A percentile compares a stretch with the other conserved stretches of the same genome.
These are phyloP conservation scores for Exserohilum rostratum DNA, from an alignment of 2,329 filamentous ascomycete genomes.

Conservation along the genomic window DNA sequence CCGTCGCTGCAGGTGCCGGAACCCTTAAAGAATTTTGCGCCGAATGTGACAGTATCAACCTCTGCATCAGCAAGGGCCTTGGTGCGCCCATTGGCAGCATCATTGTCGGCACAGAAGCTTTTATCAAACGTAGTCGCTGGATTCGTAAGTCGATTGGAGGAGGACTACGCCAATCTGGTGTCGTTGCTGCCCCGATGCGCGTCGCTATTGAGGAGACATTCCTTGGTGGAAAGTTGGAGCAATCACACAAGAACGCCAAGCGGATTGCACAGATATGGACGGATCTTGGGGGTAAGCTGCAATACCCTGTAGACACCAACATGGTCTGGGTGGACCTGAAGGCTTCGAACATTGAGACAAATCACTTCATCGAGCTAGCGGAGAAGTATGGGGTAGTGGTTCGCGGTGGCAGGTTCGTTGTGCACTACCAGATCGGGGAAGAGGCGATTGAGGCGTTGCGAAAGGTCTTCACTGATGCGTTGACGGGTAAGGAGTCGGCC, in stretches of 20 bases:
- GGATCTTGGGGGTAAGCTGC: constrained; percentile 69
- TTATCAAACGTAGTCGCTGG: constrained; percentile 73
- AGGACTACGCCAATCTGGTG: constrained; percentile 75
- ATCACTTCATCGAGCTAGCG: constrained; percentile 61
- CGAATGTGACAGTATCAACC: constrained; percentile 74
- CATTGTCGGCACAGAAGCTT: constrained; percentile 63
- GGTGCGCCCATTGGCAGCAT: constrained; percentile 82
- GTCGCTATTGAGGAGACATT: constrained; percentile 84
- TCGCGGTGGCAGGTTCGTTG: constrained; percentile 65
- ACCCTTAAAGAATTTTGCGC: constrained; percentile 69
- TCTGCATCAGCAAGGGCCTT: constrained; percentile 83
- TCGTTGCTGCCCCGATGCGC: constrained; percentile 75
- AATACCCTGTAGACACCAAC: constrained; percentile 80
- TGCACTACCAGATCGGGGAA: constrained; percentile 75
- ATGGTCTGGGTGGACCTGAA: constrained; percentile 86
- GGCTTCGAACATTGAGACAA: constrained; percentile 59
- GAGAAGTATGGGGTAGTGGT: constrained; percentile 64
- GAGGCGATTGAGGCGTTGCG: constrained; percentile 61
- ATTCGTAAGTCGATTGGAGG: constrained; percentile 82
- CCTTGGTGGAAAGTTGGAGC: constrained; percentile 66
- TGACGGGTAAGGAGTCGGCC: constrained; percentile 26
- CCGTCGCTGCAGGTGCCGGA: constrained; percentile 72
- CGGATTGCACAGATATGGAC: constrained; percentile 71
- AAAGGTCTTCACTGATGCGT: constrained; percentile 32
- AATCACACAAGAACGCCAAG: constrained; percentile 67